phyloP scores from a whole-genome alignment of 2,329 filamentous ascomycete species.

The Neurospora sp. region DNA sequence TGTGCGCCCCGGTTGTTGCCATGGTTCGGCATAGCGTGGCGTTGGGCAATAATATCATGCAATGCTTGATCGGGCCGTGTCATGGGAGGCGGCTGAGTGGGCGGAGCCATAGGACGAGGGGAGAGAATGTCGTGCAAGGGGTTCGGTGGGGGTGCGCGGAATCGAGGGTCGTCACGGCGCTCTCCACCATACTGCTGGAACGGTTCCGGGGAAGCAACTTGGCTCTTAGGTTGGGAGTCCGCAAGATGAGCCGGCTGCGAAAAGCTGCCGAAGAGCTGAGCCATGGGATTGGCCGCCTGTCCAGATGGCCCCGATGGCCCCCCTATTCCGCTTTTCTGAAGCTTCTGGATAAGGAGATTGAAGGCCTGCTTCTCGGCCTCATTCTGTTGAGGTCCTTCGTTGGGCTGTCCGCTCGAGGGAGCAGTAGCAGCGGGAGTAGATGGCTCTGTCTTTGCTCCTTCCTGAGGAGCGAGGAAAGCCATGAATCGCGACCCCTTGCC shows the following conservation, averaged over 20 bases:
- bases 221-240: conserved; percentile 26
- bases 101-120: conserved; percentile 35
- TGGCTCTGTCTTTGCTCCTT: conserved; percentile 41
- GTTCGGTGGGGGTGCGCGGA: conserved; percentile 29
- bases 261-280: conserved; percentile 20
- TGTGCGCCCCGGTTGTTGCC: conserved; percentile 35
- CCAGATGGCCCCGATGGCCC: neutral
- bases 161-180: conserved; percentile 33
- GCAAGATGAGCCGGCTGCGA: conserved; percentile 9
- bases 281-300: conserved; percentile 20
- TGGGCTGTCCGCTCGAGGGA: conserved; percentile 18
- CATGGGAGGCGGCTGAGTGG: conserved; percentile 32
- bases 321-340: conserved; percentile 49
- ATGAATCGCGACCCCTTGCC: conserved; percentile 77
- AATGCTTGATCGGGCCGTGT: conserved; percentile 49
- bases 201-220: conserved; percentile 36
- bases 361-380: conserved; percentile 80
- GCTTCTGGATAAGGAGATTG: conserved; percentile 70
- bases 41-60: conserved; percentile 50
- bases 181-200: conserved; percentile 38
- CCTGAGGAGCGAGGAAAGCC: conserved; percentile 62
- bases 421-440: conserved; percentile 29
- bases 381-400: conserved; percentile 20
- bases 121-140: conserved; percentile 43
- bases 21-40: conserved; percentile 45